A percentile compares a stretch with the other conserved stretches of the same genome.
Conservation (phyloP, 192 early-diverging fungal genomes). For the Spinellus fusiger region DNA sequence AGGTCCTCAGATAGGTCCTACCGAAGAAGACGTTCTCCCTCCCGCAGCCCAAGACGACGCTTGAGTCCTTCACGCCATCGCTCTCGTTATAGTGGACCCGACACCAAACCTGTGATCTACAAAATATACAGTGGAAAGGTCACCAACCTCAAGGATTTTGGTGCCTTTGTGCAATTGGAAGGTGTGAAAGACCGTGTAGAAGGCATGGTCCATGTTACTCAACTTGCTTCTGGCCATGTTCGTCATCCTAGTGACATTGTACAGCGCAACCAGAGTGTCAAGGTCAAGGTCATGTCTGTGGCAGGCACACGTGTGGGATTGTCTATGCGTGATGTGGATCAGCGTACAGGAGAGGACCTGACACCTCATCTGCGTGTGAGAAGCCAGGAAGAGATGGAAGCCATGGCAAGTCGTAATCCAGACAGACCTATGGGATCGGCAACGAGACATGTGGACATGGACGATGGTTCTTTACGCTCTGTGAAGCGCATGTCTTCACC, state of each 20-base stretch:
- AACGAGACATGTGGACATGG: not conserved
- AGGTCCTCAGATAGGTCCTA: constrained; percentile 29
- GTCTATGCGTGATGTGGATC: constrained; percentile 97
- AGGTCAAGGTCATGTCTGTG: constrained; percentile 93
- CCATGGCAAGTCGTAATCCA: constrained; percentile 54
- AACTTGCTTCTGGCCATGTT: constrained; percentile 62
- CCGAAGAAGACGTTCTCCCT: constrained; percentile 21
- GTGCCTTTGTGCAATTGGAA: constrained; percentile 84
- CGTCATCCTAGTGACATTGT: constrained; percentile 85
- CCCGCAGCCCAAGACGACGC: constrained; percentile 21
- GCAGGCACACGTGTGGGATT: constrained; percentile 76
- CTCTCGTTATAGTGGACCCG: constrained; percentile 32
- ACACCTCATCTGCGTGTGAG: constrained; percentile 72
- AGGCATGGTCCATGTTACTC: constrained; percentile 85
- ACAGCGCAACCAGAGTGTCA: constrained; percentile 71
- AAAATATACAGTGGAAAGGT: constrained; percentile 89
- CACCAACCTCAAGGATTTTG: constrained; percentile 86
- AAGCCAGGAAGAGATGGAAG: constrained; percentile 58
- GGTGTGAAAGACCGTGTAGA: constrained; percentile 73
- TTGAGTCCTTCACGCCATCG: constrained; percentile 17
- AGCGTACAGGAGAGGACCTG: constrained; percentile 84
- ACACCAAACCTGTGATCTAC: constrained; percentile 81
- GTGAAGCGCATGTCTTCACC: constrained; percentile 89
- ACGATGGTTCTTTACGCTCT: constrained; percentile 34
- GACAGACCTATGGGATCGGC: constrained; percentile 49